Conservation (phyloP, 192 early-diverging fungal species). For the Glomus cerebriforme region DNA sequence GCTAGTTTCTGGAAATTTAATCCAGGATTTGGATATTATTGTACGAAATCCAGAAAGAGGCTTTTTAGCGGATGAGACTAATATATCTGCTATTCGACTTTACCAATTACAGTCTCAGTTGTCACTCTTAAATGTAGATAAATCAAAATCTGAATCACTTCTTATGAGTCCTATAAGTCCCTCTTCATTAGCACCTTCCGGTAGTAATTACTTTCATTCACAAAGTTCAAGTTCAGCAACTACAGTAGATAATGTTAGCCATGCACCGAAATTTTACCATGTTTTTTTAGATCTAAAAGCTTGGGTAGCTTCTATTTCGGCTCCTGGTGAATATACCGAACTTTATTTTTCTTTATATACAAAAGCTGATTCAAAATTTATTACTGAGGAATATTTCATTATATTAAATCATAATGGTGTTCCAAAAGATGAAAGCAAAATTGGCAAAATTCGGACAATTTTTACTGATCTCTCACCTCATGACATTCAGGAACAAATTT, state of each 20-base stretch:
- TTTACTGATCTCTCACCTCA: conserved; percentile 60
- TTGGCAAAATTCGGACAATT: conserved; percentile 53
- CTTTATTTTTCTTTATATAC: conserved; percentile 64
- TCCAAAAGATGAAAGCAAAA: conserved; percentile 47
- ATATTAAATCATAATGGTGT: conserved; percentile 56
- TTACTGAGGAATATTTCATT: conserved; percentile 66
- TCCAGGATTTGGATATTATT: conserved; percentile 57
- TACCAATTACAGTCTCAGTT: conserved; percentile 51
- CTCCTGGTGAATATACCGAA: conserved; percentile 62
- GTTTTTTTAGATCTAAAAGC: conserved; percentile 61
- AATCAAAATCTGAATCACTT: conserved; percentile 11
- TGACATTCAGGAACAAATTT: conserved; percentile 54
- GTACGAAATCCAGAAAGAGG: conserved; percentile 64
- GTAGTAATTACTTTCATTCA: not conserved
- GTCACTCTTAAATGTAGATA: conserved; percentile 30
- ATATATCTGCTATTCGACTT: conserved; percentile 58
- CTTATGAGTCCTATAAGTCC: conserved; percentile 8
- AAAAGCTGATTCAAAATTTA: conserved; percentile 40
- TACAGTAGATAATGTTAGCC: not conserved
- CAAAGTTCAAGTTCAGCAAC: not conserved
- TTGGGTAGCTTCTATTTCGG: conserved; percentile 59
- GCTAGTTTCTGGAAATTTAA: conserved; percentile 57
- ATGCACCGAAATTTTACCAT: conserved; percentile 41
- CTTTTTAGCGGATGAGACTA: conserved; percentile 54
- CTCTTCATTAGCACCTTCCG: not conserved